These are phyloP conservation scores for Hibiscus mutabilis DNA, from an alignment of 345 rosid genomes.

Conservation along the genomic window DNA sequence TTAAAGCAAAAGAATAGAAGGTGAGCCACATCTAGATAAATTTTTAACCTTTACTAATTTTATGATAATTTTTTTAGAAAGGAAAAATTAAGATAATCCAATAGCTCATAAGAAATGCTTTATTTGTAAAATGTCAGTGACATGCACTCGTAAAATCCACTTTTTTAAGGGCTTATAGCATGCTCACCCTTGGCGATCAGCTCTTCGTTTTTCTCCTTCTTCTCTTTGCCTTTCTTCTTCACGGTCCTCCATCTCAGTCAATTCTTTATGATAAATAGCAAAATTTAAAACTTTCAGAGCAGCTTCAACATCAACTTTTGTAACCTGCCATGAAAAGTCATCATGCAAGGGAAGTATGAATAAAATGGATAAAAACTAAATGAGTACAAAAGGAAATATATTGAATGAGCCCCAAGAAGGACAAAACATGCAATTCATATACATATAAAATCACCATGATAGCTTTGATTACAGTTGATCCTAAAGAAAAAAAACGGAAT, in stretches of 20 bases:
- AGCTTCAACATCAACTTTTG: conserved; percentile 76
- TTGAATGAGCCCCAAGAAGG: not conserved
- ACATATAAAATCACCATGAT: not conserved
- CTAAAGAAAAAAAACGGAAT: not conserved
- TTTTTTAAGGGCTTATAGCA: not conserved
- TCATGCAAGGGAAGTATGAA: not conserved
- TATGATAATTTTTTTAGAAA: too few species aligned
- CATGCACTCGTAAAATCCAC: not conserved
- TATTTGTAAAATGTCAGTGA: not conserved
- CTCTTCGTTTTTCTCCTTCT: conserved; percentile 39
- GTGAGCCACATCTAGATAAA: not conserved
- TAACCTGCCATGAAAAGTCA: conserved; percentile 44
- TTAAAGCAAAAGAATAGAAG: conserved; percentile 1
- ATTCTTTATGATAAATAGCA: conserved; percentile 87
- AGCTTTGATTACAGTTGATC: not conserved
- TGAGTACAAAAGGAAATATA: not conserved
- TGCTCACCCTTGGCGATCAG: conserved; percentile 52
- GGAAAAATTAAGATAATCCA: too few species aligned
- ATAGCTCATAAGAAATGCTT: not conserved
- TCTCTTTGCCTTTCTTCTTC: conserved; percentile 65
- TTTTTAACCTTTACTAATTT: not conserved
- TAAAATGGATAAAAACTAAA: not conserved
- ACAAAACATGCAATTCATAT: not conserved
- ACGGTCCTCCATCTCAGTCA: conserved; percentile 93
- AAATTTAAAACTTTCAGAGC: conserved; percentile 82